Evolutionary conservation across 179 eudicot species (phyloP).

Genomic region (Sideroxylon spinosum): DNA sequence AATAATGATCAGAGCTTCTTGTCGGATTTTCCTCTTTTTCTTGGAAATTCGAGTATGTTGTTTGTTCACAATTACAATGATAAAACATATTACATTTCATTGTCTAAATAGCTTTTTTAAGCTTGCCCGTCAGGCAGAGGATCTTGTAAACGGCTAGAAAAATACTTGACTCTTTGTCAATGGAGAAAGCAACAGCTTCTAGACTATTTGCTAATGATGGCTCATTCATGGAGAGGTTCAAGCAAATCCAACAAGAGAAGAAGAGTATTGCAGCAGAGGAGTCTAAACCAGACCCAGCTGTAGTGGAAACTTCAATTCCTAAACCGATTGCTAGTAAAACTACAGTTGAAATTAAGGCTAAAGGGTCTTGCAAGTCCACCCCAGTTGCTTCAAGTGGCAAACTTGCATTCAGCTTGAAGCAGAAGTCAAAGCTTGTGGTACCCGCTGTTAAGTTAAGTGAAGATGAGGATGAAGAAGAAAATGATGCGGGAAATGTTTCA

Average conservation of each 20-base stretch:
- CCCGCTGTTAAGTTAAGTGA: conserved; percentile 74
- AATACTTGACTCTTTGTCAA: conserved; percentile 25
- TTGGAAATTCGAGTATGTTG: background rate
- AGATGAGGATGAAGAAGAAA: conserved; percentile 70
- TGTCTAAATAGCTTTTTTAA: conserved; percentile 37
- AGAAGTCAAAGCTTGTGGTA: conserved; percentile 82
- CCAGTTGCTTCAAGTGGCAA: conserved; percentile 59
- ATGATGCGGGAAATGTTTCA: conserved; percentile 24
- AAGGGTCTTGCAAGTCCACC: conserved; percentile 29
- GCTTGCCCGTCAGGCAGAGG: conserved; percentile 45
- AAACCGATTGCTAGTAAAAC: conserved; percentile 39
- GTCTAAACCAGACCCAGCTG: conserved; percentile 33
- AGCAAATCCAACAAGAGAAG: conserved; percentile 63
- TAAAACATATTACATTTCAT: background rate
- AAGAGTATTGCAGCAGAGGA: conserved; percentile 30
- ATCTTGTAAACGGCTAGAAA: conserved; percentile 35
- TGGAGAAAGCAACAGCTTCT: conserved; percentile 64
- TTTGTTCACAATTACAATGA: conserved; percentile 5
- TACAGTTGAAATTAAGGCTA: conserved; percentile 36
- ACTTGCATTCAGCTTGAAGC: conserved; percentile 91
- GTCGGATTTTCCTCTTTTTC: no score
- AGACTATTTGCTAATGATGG: conserved; percentile 83
- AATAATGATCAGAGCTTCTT: no score
- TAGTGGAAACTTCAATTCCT: conserved; percentile 37
- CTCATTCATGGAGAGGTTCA: conserved; percentile 89